Base-by-base conservation (phyloP, 768 basidiomycete species). In the Mycena kentingensis region DNA sequence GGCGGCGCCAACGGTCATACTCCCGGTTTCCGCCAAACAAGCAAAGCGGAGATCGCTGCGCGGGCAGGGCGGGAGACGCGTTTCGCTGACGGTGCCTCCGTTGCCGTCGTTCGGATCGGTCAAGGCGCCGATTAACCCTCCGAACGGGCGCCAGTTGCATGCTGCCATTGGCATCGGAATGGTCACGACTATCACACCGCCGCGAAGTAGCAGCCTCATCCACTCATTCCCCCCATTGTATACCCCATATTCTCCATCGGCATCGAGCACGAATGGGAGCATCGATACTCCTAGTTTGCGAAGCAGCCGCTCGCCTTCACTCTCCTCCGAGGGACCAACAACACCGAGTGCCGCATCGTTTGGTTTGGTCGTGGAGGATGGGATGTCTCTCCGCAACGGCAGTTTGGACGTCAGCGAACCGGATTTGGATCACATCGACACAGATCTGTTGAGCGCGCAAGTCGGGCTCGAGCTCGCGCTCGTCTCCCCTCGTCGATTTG, bases 11-110 rank as follows among this genome's bases (percentile, higher is more conserved):
- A 54, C 60, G 16, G 71, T 78, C 15, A 68, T 78, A 7, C 64
- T 79, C 31, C 78, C 77, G n/a, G 54, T 77, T 3, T 65, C 72
- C 19, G 72, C 72, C 7, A 68, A 69, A 36, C 66, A 70, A 32
- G 3, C 46, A 1, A 46, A 32, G 37, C 46, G 54, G 1, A 32
- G 42, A n/a, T 52, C 51, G 2, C 2, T 55, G 13, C 57, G 54
- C 27, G 50, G 58, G 13, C 42, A 37, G 5, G 58, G 54, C 25
- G 58, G 54, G 8, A 49, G 49, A 44, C 54, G 50, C 32, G 41
- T 55, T 25, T 46, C 53, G 19, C 51, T 60, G 36, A 24, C 28
- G 2, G 22, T 15, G 12, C 29, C 28, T n/a, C n/a, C n/a, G n/a
- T n/a, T n/a, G n/a, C n/a, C n/a, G n/a, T n/a, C n/a, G n/a, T n/a